Evolutionary conservation across 768 basidiomycete genomes (phyloP).

Genomic region (Kwoniella sp.): DNA sequence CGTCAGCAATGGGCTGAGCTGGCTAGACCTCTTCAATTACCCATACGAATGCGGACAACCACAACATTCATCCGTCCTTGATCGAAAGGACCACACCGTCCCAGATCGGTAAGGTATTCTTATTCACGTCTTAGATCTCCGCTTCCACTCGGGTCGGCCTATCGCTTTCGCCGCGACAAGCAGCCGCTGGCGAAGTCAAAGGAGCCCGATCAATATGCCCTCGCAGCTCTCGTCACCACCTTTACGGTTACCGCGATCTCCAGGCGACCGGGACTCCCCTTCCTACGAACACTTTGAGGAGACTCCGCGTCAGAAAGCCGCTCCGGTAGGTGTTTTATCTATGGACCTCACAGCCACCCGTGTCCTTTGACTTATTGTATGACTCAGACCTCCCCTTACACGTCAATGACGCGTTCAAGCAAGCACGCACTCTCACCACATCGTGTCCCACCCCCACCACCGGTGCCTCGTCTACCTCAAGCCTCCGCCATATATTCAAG

Average conservation of each 20-base stretch:
- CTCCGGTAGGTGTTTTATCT: neutral
- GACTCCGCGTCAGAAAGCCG: conserved; percentile 9
- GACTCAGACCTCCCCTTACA: conserved; percentile 11
- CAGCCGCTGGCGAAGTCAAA: too few relatives aligned
- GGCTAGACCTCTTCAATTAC: too few relatives aligned
- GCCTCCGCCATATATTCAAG: conserved; percentile 1
- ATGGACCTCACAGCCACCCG: too few relatives aligned
- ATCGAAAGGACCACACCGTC: too few relatives aligned
- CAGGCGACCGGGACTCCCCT: neutral
- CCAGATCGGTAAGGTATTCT: neutral
- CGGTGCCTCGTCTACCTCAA: conserved; percentile 11
- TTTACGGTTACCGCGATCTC: conserved; percentile 5
- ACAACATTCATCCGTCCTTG: too few relatives aligned
- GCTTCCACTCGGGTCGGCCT: neutral
- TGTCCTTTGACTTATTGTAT: neutral
- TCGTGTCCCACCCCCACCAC: conserved; percentile 11
- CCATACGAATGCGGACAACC: too few relatives aligned
- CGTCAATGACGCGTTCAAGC: conserved; percentile 13
- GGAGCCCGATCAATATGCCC: conserved; percentile 13
- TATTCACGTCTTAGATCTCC: neutral
- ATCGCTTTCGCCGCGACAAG: too few relatives aligned
- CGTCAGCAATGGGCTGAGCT: too few relatives aligned
- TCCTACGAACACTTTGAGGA: neutral
- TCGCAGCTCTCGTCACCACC: conserved; percentile 13
- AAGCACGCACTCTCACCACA: conserved; percentile 13